Evolutionary conservation across 257 asterid genomes (phyloP), one percentile per base, ranked within the genome.

Genomic region (Leonotis leonurus): DNA sequence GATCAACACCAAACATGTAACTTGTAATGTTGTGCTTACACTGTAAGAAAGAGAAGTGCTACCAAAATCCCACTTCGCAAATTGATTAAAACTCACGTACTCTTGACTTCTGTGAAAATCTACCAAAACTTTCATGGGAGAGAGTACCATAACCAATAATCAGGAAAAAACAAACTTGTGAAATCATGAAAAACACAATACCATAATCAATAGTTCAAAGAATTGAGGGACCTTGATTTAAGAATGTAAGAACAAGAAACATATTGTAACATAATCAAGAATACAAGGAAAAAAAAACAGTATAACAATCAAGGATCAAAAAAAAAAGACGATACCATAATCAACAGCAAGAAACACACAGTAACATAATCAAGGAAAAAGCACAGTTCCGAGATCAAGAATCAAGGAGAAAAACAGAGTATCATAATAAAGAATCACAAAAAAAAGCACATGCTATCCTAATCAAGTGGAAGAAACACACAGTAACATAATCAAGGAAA

Each of bases 1-100:
- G 25, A 37, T 56, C 39, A 63, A 13, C 64, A 1, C 50, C 57
- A 64, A 72, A 61, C 57, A 49, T 24, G n/a, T n/a, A n/a, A n/a
- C n/a, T n/a, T n/a, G n/a, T n/a, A n/a, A n/a, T n/a, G n/a, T n/a
- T n/a, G n/a, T n/a, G n/a, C n/a, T n/a, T n/a, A 27, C 16, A 41
- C 41, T 10, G 14, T 7, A 21, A 45, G 29, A 39, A 3, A 39
- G 1, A 37, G 21, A 30, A 3, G 1, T 6, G 1, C 44, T 5
- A 33, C 4, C 11, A 35, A 70, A 66, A 71, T 11, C 56, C 70
- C 67, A 36, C 4, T 25, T 59, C 57, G 20, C 20, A 29, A 69
- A 49, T 36, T 25, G 18, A 21, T 35, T 11, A 6, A 2, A 13
- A 18, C 26, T 51, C 64, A 44, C 4, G 13, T 0, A 11, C 10